Base-by-base conservation (phyloP, 805 yeast species). In the Sugiyamaella boreocaroliniensis region DNA sequence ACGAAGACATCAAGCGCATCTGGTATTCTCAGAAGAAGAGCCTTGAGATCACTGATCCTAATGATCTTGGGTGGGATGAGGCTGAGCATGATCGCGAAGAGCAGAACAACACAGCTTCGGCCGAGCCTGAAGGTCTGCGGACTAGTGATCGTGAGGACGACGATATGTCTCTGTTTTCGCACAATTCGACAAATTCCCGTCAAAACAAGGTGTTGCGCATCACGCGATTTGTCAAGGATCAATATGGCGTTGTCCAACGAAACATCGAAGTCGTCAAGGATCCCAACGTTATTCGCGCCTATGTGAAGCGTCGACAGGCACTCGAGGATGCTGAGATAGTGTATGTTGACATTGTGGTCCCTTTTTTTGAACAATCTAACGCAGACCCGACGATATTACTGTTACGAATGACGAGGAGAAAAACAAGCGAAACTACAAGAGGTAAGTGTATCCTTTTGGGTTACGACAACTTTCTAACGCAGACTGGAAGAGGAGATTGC, bases 371-470 rank as follows among this genome's bases (percentile, higher is more conserved):
- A 34, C 16, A 4, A n/a, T 2, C 32, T 32, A 32, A 37, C 40
- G 51, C 12, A 48, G 50, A 4, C 81, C 84, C 4, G 93, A 85
- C 55, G 85, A 85, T 26, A 77, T 86, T 42, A 78, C 80, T 15
- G 82, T 90, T 2, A 86, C 95, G 1, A 83, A 85, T 63, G 96
- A 90, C 60, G 86, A 82, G 40, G 96, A 89, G 63, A 83, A 83
- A 62, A 88, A 89, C 67, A 79, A 79, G 64, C 81, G 89, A 63
- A 80, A 86, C 52, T 80, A 85, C 63, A 86, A 85, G 69, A 77
- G 86, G 41, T 32, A 14, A 14, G 37, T 32, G 2, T 14, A 22
- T 14, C 11, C 37, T 11, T 4, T 14, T 11, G 47, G 20, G 11
- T 29, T 40, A 19, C 7, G 6, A 8, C 3, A 26, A 11, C 40